Evolutionary conservation across 257 asterid genomes (phyloP), one percentile per base, ranked within the genome.

Genomic region (Eucommia ulmoides): DNA sequence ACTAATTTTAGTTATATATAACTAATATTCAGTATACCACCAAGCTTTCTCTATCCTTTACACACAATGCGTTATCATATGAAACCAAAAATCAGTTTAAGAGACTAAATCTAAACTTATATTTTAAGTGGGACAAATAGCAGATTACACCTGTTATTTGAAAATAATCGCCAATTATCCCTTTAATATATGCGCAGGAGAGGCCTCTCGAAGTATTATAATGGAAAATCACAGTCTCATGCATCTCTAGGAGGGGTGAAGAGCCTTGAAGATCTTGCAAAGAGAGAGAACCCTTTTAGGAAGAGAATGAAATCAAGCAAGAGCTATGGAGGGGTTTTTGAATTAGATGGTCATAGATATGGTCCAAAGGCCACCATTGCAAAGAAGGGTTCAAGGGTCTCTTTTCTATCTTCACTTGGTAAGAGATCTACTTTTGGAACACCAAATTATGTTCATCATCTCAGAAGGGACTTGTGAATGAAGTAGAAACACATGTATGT

Each of bases 181-280:
- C n/a, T n/a, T n/a, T n/a, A n/a, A n/a, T 50, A 52, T 24, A 12
- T 24, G 19, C 54, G 57, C 80, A 82, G 93, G 63, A 76, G 67
- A 53, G 93, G 93, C 4, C 64, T 82, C 15, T 82, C 93, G 3
- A 79, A 71, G 57, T 63, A 45, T 51, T 82, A 76, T 51, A 45
- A 79, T 22, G 93, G 88, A 0, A 76, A 76, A 19, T 79, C 88
- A 1, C 73, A 70, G 35, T 76, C 76, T 7, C 76, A 69, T 51
- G 65, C 62, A 44, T 76, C 71, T 20, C 49, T 82, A 69, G 72
- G 51, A 64, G 65, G 62, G 50, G 88, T 45, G 58, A 33, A 6
- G 49, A 76, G 68, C 41, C 59, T 82, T 5, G 83, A 75, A 59
- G 93, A 82, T 59, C 81, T 82, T 20, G 76, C 67, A 23, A 82